These are phyloP conservation scores for Trichoderma parareesei DNA, from an alignment of 495 filamentous ascomycete genomes.

Conservation along the genomic window DNA sequence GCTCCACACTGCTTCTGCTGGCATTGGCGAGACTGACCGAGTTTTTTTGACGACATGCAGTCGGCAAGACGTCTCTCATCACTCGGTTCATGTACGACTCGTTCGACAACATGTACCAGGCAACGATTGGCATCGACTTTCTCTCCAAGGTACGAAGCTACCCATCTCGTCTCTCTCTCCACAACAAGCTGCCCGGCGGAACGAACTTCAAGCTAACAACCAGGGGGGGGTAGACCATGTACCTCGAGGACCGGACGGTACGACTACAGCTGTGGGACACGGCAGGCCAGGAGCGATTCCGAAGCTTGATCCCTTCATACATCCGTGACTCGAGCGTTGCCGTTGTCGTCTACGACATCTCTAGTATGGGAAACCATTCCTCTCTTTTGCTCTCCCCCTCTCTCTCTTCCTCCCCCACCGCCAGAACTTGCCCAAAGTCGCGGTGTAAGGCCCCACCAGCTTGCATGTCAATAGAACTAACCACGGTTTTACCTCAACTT, in stretches of 20 bases:
- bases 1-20: slow-evolving; percentile 17
- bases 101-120: slow-evolving; percentile 99
- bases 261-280: slow-evolving; percentile 98
- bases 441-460: slow-evolving; percentile 5
- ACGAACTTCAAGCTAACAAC: slow-evolving; percentile 19
- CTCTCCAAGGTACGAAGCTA: slow-evolving; percentile 72
- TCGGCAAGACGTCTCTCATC: slow-evolving; percentile 97
- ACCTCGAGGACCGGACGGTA: slow-evolving; percentile 96
- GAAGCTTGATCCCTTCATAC: slow-evolving; percentile 93
- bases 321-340: slow-evolving; percentile 96
- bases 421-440: slow-evolving; percentile 16
- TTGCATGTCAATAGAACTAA: background rate
- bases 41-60: slow-evolving; percentile 36
- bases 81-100: slow-evolving; percentile 99
- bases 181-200: slow-evolving; percentile 1
- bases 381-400: too few relatives aligned
- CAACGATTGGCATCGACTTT: slow-evolving; percentile 98
- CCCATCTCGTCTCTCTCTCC: background rate
- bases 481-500: background rate
- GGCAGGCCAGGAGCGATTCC: slow-evolving; percentile 93
- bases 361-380: slow-evolving; percentile 42
- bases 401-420: background rate
- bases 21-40: slow-evolving; percentile 16
- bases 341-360: slow-evolving; percentile 97
- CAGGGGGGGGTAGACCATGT: slow-evolving; percentile 69